Evolutionary conservation across 2,329 filamentous ascomycete genomes (phyloP), one percentile per base, ranked within the genome.

Genomic region (Penicillium sp.): DNA sequence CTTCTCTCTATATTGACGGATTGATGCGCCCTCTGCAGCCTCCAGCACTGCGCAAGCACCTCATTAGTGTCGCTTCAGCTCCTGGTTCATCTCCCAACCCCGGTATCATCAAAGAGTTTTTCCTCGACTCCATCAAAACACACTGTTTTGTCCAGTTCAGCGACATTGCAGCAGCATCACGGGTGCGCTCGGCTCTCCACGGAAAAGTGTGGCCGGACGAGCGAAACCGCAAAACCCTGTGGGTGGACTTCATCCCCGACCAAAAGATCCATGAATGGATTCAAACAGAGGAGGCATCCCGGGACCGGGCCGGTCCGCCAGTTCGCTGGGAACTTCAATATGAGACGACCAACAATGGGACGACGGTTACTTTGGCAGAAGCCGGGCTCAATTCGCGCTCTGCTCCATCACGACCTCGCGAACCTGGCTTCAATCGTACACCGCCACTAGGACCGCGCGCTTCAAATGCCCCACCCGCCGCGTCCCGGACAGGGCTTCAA

Each of bases 191-290:
- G 8, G 78, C 79, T 2, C 74, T 97, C 2, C 91, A 98, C 68
- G 80, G 82, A 47, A 79, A 78, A 18, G 79, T 89, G 28, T 97
- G 90, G 88, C 91, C 91, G 0, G 81, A 89, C 48, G 91, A 97
- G 69, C 82, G 84, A 48, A 87, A 85, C 56, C 80, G 93, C 26
- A 94, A 93, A 65, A 77, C 83, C 0, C 76, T 97, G 1, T 94
- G 85, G 80, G 87, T 88, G 3, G 93, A 98, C 65, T 97, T 93
- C 65, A 77, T 97, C 16, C 91, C 91, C 0, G 79, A 85, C 14
- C 82, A 88, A 22, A 80, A 82, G 53, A 77, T 94, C 3, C 66
- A 73, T 11, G 77, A 78, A 20, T 97, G 89, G 89, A 84, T 94
- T 48, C 77, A 80, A 6, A 77, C 70, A 32, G 88, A 95, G 66